Conservation (phyloP, 192 early-diverging fungal species). For the Podila verticillata region DNA sequence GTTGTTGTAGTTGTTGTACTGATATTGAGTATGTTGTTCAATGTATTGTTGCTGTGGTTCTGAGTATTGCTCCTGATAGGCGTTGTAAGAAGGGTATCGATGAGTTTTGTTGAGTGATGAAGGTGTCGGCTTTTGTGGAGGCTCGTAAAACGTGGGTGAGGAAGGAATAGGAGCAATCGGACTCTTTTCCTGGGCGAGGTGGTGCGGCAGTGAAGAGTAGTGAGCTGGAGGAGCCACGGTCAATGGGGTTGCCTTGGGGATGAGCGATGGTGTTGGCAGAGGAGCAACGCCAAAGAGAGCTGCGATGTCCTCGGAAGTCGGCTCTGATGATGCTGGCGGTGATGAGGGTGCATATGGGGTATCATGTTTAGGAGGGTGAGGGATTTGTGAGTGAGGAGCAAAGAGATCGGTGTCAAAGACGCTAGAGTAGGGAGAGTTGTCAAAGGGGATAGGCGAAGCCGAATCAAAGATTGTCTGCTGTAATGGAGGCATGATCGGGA, state of each 20-base stretch:
- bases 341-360: background rate
- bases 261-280: background rate
- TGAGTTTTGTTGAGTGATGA: background rate
- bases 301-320: slow-evolving; percentile 36
- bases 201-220: slow-evolving; percentile 9
- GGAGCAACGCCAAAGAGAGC: slow-evolving; percentile 41
- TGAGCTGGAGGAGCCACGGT: slow-evolving; percentile 17
- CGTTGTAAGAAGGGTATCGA: slow-evolving; percentile 10
- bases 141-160: background rate
- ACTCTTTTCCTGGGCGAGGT: slow-evolving; percentile 18
- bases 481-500: slow-evolving; percentile 32
- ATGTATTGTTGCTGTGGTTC: slow-evolving; percentile 5
- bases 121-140: background rate
- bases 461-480: slow-evolving; percentile 24
- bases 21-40: slow-evolving; percentile 12
- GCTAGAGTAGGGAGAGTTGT: slow-evolving; percentile 8
- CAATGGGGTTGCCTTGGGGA: background rate
- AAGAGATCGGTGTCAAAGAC: slow-evolving; percentile 15
- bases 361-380: slow-evolving; percentile 1
- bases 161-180: slow-evolving; percentile 15
- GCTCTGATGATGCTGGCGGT: background rate
- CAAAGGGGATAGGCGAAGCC: slow-evolving; percentile 31
- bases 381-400: background rate
- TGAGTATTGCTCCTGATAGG: background rate
- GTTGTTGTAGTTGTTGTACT: slow-evolving; percentile 1